These are phyloP conservation scores for Zostera marina DNA, from an alignment of 116 monocot species.

Conservation along the genomic window DNA sequence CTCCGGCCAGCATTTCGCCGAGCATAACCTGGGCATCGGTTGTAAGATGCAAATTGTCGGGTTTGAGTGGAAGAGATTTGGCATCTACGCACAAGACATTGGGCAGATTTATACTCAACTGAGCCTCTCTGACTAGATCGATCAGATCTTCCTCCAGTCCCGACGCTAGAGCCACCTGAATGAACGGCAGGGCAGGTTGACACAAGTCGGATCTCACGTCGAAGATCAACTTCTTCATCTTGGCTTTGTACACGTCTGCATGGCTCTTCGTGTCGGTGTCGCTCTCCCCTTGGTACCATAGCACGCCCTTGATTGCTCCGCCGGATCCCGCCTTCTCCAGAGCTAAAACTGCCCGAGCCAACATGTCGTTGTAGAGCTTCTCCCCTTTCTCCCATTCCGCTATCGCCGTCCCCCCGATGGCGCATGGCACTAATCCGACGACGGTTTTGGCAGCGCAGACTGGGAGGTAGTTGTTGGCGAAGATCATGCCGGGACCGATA, in stretches of 20 bases:
- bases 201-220: constrained; percentile 47
- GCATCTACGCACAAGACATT: constrained; percentile 61
- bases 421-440: constrained; percentile 69
- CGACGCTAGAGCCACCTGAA: constrained; percentile 64
- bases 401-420: constrained; percentile 25
- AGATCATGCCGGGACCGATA: constrained; percentile 69
- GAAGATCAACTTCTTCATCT: constrained; percentile 30
- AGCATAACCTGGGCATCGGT: constrained; percentile 53
- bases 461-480: constrained; percentile 26
- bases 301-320: constrained; percentile 34
- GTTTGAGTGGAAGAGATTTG: constrained; percentile 36
- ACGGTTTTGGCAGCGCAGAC: neutral
- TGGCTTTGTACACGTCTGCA: constrained; percentile 28
- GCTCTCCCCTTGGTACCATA: constrained; percentile 93
- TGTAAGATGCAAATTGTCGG: constrained; percentile 44
- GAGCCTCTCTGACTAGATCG: constrained; percentile 46
- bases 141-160: constrained; percentile 27
- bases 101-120: constrained; percentile 31
- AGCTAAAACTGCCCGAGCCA: constrained; percentile 14
- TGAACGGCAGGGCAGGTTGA: constrained; percentile 27
- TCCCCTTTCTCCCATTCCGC: constrained; percentile 28
- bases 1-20: constrained; percentile 22
- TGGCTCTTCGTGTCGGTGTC: constrained; percentile 29
- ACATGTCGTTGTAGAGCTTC: constrained; percentile 24
- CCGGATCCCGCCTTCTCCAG: constrained; percentile 2